Percentiles rank a stretch among this genome's conserved stretches.
Conservation (phyloP, 768 basidiomycete genomes). For the Xerocomellus chrysenteron region DNA sequence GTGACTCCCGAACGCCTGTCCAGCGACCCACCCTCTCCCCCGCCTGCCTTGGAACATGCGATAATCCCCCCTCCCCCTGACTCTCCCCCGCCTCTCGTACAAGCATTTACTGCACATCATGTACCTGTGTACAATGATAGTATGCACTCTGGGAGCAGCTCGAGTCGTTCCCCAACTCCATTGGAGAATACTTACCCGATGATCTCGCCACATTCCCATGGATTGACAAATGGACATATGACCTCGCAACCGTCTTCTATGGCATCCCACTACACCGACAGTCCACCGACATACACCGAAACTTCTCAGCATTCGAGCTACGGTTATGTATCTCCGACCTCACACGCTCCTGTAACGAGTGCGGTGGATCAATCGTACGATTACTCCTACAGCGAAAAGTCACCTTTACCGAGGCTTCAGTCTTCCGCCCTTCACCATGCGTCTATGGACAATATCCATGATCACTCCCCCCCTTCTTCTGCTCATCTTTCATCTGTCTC, state of each 20-base stretch:
- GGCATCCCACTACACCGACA: conserved; percentile 31
- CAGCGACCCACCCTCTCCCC: conserved; percentile 28
- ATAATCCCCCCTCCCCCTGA: conserved; percentile 46
- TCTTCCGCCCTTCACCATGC: conserved; percentile 28
- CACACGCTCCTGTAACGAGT: conserved; percentile 22
- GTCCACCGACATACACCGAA: conserved; percentile 30
- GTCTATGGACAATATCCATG: conserved; percentile 27
- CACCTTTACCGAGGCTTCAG: conserved; percentile 31
- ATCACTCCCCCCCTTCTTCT: conserved; percentile 32
- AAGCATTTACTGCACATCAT: conserved; percentile 34
- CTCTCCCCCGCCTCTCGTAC: conserved; percentile 54
- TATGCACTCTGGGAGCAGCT: conserved; percentile 35
- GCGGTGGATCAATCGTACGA: conserved; percentile 30
- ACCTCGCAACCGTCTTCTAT: conserved; percentile 31
- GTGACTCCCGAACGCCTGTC: conserved; percentile 28
- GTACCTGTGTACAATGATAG: conserved; percentile 25
- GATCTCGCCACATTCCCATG: conserved; percentile 32
- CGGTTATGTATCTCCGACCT: conserved; percentile 26
- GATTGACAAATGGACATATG: conserved; percentile 37
- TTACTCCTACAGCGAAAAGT: conserved; percentile 33
- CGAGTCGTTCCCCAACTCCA: conserved; percentile 46
- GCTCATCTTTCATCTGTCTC: conserved; percentile 36
- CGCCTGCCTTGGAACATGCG: conserved; percentile 49
- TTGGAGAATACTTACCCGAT: conserved; percentile 44
- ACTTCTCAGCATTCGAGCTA: conserved; percentile 34